Evolutionary conservation across 2,329 filamentous ascomycete genomes (phyloP).

Genomic region (Fusarium fracticaudum): DNA sequence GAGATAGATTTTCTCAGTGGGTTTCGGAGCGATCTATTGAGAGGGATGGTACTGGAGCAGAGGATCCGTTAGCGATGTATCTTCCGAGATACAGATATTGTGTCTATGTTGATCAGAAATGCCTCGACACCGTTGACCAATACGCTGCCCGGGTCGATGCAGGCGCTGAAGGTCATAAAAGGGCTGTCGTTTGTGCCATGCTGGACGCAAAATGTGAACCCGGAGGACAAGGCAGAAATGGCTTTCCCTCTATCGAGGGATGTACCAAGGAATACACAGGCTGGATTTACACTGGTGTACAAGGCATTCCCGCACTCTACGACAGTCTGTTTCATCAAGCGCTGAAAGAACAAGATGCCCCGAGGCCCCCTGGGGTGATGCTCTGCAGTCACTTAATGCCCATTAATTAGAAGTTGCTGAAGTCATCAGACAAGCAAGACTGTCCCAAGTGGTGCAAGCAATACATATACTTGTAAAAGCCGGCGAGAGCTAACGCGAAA

Average conservation of each 20-base stretch:
- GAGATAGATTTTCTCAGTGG: slow-evolving; percentile 1
- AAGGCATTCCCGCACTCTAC: neutral
- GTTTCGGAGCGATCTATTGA: neutral
- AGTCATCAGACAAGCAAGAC: neutral
- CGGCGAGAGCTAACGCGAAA: neutral
- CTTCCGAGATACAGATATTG: neutral
- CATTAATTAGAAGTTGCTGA: neutral
- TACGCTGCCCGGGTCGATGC: neutral
- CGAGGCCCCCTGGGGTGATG: neutral
- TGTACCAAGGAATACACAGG: slow-evolving; percentile 3
- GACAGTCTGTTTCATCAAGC: neutral
- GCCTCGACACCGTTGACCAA: neutral
- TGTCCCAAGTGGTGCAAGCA: neutral
- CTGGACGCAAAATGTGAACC: neutral
- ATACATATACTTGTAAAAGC: too few relatives aligned
- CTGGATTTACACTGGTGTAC: neutral
- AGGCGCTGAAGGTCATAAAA: fast-evolving
- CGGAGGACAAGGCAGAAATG: neutral
- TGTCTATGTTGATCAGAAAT: neutral
- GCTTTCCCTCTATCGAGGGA: neutral
- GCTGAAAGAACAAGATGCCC: neutral
- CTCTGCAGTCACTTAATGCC: neutral
- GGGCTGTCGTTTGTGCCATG: neutral
- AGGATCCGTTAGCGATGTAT: neutral
- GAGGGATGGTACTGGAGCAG: neutral